Evolutionary conservation across 352 stramenopile genomes (phyloP).

Genomic region (Globisporangium mamillatum): DNA sequence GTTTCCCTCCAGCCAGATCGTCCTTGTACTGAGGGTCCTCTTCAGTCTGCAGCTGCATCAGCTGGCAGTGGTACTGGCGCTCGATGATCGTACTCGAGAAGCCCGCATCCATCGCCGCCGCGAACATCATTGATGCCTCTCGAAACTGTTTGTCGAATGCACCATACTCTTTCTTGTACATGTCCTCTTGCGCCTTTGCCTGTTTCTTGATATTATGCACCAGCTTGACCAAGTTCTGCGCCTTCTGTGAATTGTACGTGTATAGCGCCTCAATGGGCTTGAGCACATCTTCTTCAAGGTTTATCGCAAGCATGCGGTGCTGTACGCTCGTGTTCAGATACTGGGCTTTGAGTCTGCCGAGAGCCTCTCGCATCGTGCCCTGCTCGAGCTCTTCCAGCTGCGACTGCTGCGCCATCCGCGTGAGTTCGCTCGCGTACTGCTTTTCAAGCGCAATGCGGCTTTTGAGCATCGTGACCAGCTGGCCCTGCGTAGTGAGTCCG

Average conservation of each 20-base stretch:
- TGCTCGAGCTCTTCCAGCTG: conserved; percentile 56
- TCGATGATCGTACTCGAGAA: conserved; percentile 74
- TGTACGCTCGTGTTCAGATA: conserved; percentile 85
- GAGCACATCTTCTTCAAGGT: conserved; percentile 76
- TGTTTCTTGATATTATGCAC: conserved; percentile 75
- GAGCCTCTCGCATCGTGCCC: conserved; percentile 51
- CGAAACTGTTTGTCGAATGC: conserved; percentile 73
- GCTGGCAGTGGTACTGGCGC: conserved; percentile 52
- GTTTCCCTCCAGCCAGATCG: conserved; percentile 5
- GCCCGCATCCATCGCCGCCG: conserved; percentile 65
- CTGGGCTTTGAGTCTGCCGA: conserved; percentile 60
- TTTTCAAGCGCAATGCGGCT: conserved; percentile 69
- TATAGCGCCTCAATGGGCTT: conserved; percentile 65
- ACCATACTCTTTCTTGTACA: conserved; percentile 69
- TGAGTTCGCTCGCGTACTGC: conserved; percentile 67
- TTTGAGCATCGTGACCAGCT: conserved; percentile 65
- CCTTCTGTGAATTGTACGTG: conserved; percentile 49
- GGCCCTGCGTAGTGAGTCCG: conserved; percentile 51
- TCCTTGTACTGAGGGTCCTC: conserved; percentile 18
- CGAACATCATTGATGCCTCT: conserved; percentile 59
- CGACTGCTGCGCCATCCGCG: conserved; percentile 55
- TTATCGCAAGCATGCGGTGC: conserved; percentile 65
- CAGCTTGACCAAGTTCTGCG: conserved; percentile 49
- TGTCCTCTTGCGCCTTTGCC: conserved; percentile 64
- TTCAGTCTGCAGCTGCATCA: conserved; percentile 36